Evolutionary conservation across 169 alveolate genomes (phyloP), one percentile per base, ranked within the genome.

Genomic region (Eimeria maxima): DNA sequence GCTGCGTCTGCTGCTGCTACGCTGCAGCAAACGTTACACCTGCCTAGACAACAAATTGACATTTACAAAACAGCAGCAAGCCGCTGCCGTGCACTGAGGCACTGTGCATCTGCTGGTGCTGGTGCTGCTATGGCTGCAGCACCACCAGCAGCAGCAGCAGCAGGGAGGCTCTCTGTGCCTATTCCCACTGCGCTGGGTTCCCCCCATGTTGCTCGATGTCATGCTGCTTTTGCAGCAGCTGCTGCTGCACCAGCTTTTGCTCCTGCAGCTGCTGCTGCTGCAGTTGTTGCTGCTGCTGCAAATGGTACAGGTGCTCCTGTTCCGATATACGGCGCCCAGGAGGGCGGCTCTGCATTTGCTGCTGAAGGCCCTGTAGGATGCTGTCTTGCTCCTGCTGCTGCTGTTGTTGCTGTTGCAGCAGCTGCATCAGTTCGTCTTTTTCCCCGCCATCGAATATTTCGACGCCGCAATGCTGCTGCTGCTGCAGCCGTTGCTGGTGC

Each of bases 231-330:
- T 42, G 84, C 45, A 33, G 84, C 16, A 4, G 84, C 33, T 73
- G 84, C 84, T n/a, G 84, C 45, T 42, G 24, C 6, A 10, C 29
- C 74, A 10, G 74, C 74, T 65, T 16, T 5, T 65, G 38, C 18
- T n/a, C 33, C 8, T 14, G 74, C 6, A 5, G 6, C 20, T 65
- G 74, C 33, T n/a, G 74, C 74, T 65, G 74, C 20, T n/a, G 6
- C 74, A 10, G 38, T 8, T n/a, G 6, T 8, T 65, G 74, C 33
- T 65, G 74, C 74, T 65, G 24, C 74, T 65, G 74, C 33, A 76
- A 13, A 60, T 42, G 87, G 65, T 44, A 78, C 4, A 44, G 44
- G 67, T 78, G 89, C 89, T 44, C 89, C 14, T 78, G 67, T 24
- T 78, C 89, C 57, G 67, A 22, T 13, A 78, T 4, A 20, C 50